A percentile compares a stretch with the other conserved stretches of the same genome.
Conservation (phyloP, 495 filamentous ascomycete species). For the Hypoxylon crocopeplum region DNA sequence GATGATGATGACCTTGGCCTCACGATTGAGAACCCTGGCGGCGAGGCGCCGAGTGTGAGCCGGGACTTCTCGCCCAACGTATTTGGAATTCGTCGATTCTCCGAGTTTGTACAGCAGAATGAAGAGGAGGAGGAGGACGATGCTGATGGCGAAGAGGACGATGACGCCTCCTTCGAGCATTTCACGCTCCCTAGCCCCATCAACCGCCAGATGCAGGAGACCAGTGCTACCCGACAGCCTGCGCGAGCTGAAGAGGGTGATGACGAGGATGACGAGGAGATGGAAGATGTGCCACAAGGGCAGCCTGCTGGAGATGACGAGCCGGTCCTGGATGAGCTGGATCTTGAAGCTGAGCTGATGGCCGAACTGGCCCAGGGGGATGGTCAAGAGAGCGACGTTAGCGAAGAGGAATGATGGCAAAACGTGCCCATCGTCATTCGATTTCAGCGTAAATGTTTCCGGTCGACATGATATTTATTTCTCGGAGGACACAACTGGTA, state of each 20-base stretch:
- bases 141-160: conserved; percentile 46
- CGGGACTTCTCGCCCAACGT: conserved; percentile 47
- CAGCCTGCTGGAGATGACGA: conserved; percentile 25
- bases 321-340: conserved; percentile 36
- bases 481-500: neutral
- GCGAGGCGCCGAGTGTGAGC: conserved; percentile 38
- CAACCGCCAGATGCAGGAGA: conserved; percentile 35
- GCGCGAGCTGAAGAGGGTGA: conserved; percentile 11
- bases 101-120: conserved; percentile 46
- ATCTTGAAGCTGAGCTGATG: conserved; percentile 50
- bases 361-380: conserved; percentile 42
- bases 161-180: conserved; percentile 37
- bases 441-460: too few species aligned
- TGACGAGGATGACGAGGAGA: conserved; percentile 37
- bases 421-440: too few species aligned
- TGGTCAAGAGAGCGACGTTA: conserved; percentile 47
- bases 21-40: conserved; percentile 55
- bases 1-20: conserved; percentile 55
- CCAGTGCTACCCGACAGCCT: conserved; percentile 10
- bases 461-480: too few species aligned
- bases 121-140: conserved; percentile 42
- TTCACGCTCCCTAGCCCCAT: conserved; percentile 47
- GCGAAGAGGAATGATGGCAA: conserved; percentile 44
- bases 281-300: conserved; percentile 38
- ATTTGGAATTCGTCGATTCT: conserved; percentile 48